Evolutionary conservation across 768 basidiomycete genomes (phyloP), one percentile per base, ranked within the genome.

Genomic region (Mycena galopus): DNA sequence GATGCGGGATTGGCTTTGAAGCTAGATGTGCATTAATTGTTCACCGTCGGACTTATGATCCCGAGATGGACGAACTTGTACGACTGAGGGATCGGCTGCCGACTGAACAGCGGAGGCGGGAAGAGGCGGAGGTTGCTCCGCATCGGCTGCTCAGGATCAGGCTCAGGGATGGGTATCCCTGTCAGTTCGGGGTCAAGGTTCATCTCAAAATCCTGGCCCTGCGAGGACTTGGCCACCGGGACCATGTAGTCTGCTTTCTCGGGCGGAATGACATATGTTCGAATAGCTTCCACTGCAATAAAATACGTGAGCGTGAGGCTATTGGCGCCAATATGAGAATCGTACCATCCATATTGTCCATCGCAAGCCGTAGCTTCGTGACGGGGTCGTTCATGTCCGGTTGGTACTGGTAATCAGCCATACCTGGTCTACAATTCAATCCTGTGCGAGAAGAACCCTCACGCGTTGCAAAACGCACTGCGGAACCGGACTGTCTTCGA

Each of bases 361-460:
- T 92, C 0, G 95, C 89, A 16, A 86, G 75, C 5, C 94, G 91
- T 65, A 99, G 82, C 68, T 90, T 84, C 2, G 91, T 81, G 4
- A 95, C 83, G 3, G 93, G 91, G 77, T 97, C 96, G 17, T 89
- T 80, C 79, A 86, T 83, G 67, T 93, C 86, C 1, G 95, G 95
- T 71, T 92, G 88, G 81, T 91, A 98, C 81, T 98, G 96, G 79
- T 91, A 98, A 80, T 99, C 97, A 44, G 92, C 94, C 94, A 98
- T 96, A 68, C 92, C 97, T 98, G 29, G 27, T 14, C 53, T 17
- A 64, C 0, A 21, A 16, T 25, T 71, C 6, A 53, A 42, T 21
- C 2, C 14, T 21, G 50, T 11, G 65, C 42, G 50, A 73, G 19
- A 37, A 16, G 19, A 51, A 23, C 25, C 44, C n/a, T 23, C 29